Conservation (phyloP, 306 rosid species). For the Sophora flavescens region DNA sequence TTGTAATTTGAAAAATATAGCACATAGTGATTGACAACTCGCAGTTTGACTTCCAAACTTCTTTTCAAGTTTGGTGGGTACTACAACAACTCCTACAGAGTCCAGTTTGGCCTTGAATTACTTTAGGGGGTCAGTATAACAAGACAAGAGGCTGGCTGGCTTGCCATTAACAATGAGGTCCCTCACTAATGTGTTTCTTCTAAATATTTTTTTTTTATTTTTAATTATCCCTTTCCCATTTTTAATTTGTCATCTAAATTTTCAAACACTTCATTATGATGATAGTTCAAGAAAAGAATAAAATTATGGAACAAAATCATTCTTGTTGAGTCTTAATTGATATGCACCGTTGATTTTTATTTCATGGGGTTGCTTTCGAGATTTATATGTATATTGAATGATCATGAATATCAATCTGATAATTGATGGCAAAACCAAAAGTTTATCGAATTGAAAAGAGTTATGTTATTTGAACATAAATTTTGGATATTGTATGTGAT, state of each 20-base stretch:
- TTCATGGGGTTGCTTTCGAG: background rate
- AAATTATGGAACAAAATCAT: background rate
- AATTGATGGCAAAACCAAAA: background rate
- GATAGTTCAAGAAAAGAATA: background rate
- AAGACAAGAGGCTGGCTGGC: background rate
- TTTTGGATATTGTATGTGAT: too few relatives aligned
- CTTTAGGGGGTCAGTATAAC: background rate
- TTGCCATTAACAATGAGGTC: constrained; percentile 8
- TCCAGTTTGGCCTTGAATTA: constrained; percentile 3
- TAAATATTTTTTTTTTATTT: background rate
- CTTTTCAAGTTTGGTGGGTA: background rate
- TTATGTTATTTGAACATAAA: too few relatives aligned
- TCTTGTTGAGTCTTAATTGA: background rate
- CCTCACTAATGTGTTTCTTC: background rate
- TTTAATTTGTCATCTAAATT: background rate
- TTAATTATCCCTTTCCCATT: background rate
- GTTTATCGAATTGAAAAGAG: too few relatives aligned
- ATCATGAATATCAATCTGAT: background rate
- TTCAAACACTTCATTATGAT: constrained; percentile 10
- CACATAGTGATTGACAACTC: constrained; percentile 47
- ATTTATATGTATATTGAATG: background rate
- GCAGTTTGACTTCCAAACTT: constrained; percentile 19
- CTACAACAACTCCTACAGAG: background rate
- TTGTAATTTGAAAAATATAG: background rate
- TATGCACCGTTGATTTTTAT: background rate